These are phyloP conservation scores for Pseudocohnilembus persalinus DNA, from an alignment of 169 alveolate genomes.

Conservation along the genomic window DNA sequence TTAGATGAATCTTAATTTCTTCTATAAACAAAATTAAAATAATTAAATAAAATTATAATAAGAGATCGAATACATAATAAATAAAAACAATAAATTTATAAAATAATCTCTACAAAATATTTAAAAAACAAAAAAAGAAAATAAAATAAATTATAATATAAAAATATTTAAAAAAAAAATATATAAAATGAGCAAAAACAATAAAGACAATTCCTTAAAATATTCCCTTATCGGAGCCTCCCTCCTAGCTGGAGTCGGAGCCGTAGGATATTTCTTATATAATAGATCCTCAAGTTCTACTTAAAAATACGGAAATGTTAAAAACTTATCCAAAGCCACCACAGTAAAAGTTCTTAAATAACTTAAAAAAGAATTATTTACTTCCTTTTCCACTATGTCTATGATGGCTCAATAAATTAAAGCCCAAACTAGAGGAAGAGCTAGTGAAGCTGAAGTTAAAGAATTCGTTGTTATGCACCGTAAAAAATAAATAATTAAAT, in stretches of 20 bases:
- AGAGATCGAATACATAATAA: too few relatives aligned
- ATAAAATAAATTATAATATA: too few relatives aligned
- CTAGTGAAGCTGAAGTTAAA: neutral
- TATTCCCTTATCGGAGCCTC: neutral
- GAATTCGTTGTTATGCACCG: neutral
- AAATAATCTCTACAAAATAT: too few relatives aligned
- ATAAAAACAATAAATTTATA: too few relatives aligned
- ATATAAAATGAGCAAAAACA: neutral
- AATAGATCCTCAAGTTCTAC: neutral
- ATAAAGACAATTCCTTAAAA: too few relatives aligned
- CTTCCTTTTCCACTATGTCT: neutral
- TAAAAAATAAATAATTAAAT: too few relatives aligned
- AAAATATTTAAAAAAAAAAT: too few relatives aligned
- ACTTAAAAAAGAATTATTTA: neutral
- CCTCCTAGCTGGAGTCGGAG: neutral
- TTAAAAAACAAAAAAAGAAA: too few relatives aligned
- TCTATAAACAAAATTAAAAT: too few relatives aligned
- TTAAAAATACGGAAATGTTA: neutral
- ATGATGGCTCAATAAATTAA: neutral
- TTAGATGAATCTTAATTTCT: too few relatives aligned
- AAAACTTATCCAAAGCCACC: neutral
- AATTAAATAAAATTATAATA: too few relatives aligned
- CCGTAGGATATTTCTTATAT: neutral
- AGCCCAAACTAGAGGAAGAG: neutral
- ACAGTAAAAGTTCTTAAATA: neutral